Percentiles rank a stretch among this genome's conserved stretches.
Evolutionary conservation across 2,329 filamentous ascomycete genomes (phyloP).

Genomic region (Calonectria hawksworthii): DNA sequence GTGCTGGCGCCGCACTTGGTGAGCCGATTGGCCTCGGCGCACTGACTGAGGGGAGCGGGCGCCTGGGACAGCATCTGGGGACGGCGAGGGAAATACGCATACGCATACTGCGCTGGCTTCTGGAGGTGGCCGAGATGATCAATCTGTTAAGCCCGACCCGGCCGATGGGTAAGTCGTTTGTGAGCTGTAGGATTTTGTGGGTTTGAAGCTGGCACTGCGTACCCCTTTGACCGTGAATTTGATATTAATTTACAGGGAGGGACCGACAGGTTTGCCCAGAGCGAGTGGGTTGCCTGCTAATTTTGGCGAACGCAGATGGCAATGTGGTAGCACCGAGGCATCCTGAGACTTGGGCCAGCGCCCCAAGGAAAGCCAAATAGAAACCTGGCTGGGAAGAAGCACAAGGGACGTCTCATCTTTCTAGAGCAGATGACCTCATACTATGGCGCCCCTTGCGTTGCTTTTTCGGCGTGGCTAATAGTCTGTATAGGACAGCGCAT

Average conservation of each 20-base stretch:
- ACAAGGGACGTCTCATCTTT: background rate
- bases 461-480: background rate
- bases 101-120: background rate
- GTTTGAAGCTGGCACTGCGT: background rate
- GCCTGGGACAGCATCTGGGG: background rate
- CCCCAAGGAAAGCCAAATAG: background rate
- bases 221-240: constrained; percentile 1
- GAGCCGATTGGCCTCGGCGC: constrained; percentile 18
- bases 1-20: constrained; percentile 9
- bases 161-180: background rate
- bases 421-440: background rate
- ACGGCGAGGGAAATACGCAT: background rate
- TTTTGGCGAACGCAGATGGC: background rate
- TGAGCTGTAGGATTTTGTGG: constrained; percentile 10
- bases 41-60: constrained; percentile 24
- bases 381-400: background rate
- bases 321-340: constrained; percentile 3
- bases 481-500: background rate
- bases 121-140: background rate
- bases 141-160: background rate
- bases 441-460: background rate
- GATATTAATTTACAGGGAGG: constrained; percentile 13
- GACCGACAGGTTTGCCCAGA: background rate
- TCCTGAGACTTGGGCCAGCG: background rate
- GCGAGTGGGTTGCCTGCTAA: background rate